phyloP scores from a whole-genome alignment of 2,329 filamentous ascomycete genomes.

The Apiospora koreana region DNA sequence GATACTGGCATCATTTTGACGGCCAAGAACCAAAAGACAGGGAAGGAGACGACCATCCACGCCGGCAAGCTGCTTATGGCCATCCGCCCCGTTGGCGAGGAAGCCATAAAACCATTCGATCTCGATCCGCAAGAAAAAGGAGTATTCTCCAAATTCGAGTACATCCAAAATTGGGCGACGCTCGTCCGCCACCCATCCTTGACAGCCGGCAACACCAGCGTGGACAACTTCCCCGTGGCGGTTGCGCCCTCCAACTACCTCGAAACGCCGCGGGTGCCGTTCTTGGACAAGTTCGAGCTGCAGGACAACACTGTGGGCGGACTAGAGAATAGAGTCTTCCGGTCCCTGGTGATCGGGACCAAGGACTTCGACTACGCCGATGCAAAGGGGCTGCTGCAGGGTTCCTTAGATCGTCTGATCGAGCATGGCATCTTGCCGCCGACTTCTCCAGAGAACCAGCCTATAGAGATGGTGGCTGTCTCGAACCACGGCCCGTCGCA shows the following conservation, averaged over 20 bases:
- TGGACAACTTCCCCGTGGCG: conserved; percentile 9
- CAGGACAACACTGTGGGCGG: background rate
- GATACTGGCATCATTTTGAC: background rate
- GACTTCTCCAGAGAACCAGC: background rate
- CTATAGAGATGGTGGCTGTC: background rate
- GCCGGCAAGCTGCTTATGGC: conserved; percentile 3
- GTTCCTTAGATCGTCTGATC: background rate
- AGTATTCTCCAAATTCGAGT: background rate
- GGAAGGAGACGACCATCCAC: background rate
- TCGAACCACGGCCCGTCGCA: background rate
- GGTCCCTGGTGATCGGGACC: background rate
- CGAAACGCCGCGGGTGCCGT: conserved; percentile 4
- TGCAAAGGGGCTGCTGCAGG: background rate
- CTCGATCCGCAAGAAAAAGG: background rate
- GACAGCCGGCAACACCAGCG: conserved; percentile 4
- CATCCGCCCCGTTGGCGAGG: background rate
- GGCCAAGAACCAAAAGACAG: background rate
- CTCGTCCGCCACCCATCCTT: background rate
- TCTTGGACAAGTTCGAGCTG: background rate
- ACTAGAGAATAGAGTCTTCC: background rate
- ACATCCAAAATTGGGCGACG: background rate
- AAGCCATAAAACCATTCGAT: background rate
- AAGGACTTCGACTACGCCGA: background rate
- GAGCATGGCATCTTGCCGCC: background rate
- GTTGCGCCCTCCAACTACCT: background rate